Conservation (phyloP, 106 monocot genomes). For the Gastrodia elata region DNA sequence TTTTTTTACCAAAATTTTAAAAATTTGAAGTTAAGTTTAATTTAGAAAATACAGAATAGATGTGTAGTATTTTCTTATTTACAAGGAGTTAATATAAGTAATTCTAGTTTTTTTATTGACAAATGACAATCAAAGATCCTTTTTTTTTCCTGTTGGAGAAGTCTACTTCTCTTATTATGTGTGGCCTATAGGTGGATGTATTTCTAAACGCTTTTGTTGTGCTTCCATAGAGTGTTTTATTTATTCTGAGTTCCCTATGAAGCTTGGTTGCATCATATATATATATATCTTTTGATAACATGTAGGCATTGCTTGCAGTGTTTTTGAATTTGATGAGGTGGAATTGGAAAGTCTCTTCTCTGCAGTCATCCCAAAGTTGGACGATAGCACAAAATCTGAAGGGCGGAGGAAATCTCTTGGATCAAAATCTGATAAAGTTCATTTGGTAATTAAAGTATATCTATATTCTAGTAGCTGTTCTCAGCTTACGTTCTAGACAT, state of each 20-base stretch:
- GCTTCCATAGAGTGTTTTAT: neutral
- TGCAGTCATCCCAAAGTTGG: slow-evolving; percentile 69
- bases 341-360: slow-evolving; percentile 92
- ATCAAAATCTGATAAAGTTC: slow-evolving; percentile 89
- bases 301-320: slow-evolving; percentile 31
- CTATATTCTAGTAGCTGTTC: neutral
- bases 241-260: neutral
- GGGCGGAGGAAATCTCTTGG: slow-evolving; percentile 86
- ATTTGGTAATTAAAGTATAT: slow-evolving; percentile 51
- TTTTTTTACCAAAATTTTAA: neutral
- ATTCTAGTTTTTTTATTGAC: neutral
- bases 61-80: neutral
- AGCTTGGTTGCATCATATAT: slow-evolving; percentile 1
- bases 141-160: neutral
- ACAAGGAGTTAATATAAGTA: neutral
- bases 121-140: neutral
- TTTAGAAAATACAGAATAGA: neutral
- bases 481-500: neutral
- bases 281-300: neutral
- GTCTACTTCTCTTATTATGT: neutral
- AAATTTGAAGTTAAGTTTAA: neutral
- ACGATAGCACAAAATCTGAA: slow-evolving; percentile 58
- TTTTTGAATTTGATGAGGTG: slow-evolving; percentile 85
- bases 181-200: neutral
- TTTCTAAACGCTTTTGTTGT: neutral